These are phyloP conservation scores for Trifolium repens DNA, from an alignment of 306 rosid genomes.

Conservation along the genomic window DNA sequence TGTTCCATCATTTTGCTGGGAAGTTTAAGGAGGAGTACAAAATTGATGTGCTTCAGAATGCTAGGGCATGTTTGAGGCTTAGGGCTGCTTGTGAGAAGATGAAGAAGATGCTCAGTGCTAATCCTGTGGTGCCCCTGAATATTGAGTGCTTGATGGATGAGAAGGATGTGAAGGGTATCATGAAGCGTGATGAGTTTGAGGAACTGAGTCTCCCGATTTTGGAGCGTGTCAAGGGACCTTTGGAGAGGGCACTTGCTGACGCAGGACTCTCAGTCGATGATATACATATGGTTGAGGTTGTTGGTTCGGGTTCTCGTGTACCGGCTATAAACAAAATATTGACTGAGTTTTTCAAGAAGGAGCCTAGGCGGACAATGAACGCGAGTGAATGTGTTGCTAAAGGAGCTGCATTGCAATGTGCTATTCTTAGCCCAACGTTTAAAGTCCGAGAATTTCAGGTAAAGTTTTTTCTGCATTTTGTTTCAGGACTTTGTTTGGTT, in stretches of 20 bases:
- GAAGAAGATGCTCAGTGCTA: constrained; percentile 95
- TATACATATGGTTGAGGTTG: constrained; percentile 81
- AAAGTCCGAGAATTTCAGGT: constrained; percentile 97
- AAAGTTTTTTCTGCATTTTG: constrained; percentile 13
- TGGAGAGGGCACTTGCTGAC: constrained; percentile 87
- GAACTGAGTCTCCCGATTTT: constrained; percentile 74
- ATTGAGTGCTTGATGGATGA: constrained; percentile 98
- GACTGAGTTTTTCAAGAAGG: constrained; percentile 85
- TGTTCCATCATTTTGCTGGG: constrained; percentile 77
- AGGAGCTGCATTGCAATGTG: constrained; percentile 94
- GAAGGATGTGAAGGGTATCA: constrained; percentile 81
- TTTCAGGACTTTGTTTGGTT: neutral
- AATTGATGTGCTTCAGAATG: constrained; percentile 84
- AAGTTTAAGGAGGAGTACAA: constrained; percentile 84
- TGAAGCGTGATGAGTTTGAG: constrained; percentile 97
- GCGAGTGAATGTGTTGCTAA: constrained; percentile 95
- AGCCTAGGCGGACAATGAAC: constrained; percentile 97
- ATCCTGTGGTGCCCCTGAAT: constrained; percentile 87
- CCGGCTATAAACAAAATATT: constrained; percentile 84
- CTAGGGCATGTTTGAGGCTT: constrained; percentile 82
- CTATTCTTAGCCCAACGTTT: constrained; percentile 95
- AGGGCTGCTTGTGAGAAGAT: constrained; percentile 90
- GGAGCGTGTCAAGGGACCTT: constrained; percentile 87
- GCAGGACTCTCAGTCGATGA: constrained; percentile 78
- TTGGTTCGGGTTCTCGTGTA: constrained; percentile 96